Percentiles rank a stretch among this genome's conserved stretches.
These are phyloP conservation scores for Parascedosporium putredinis DNA, from an alignment of 2,329 filamentous ascomycete genomes.

Conservation along the genomic window DNA sequence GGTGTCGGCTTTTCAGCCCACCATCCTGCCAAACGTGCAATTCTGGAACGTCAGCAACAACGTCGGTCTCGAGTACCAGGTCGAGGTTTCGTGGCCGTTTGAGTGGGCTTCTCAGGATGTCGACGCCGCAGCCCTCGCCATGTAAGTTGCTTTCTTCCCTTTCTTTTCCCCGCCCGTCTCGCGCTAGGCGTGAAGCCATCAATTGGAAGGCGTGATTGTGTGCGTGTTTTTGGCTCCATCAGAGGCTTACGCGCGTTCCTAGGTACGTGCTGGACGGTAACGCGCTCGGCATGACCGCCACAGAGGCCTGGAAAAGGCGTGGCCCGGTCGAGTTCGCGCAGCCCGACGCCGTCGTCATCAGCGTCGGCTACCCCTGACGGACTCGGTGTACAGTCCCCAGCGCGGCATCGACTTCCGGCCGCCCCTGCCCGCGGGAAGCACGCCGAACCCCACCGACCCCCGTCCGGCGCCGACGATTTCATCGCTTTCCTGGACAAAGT, in stretches of 20 bases:
- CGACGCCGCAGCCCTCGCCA: conserved; percentile 14
- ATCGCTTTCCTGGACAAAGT: conserved; percentile 30
- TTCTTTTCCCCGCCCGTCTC: conserved; percentile 1
- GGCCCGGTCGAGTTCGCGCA: conserved; percentile 17
- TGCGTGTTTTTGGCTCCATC: no score
- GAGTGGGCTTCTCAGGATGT: conserved; percentile 16
- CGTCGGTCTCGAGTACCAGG: conserved; percentile 15
- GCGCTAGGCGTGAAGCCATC: no score
- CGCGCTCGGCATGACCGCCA: conserved; percentile 19
- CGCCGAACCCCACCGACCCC: conserved; percentile 17
- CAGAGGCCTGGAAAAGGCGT: conserved; percentile 21
- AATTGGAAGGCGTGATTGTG: no score
- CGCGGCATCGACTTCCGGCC: conserved; percentile 22
- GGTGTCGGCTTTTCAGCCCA: not conserved
- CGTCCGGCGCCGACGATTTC: conserved; percentile 34
- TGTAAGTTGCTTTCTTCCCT: conserved; percentile 15
- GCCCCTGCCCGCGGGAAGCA: conserved; percentile 14
- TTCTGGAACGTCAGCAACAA: not conserved
- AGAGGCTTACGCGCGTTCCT: no score
- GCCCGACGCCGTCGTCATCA: conserved; percentile 20
- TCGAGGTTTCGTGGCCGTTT: conserved; percentile 22
- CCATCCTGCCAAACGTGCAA: not conserved
- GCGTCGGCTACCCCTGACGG: conserved; percentile 21
- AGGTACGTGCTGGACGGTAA: conserved; percentile 26
- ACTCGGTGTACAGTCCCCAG: conserved; percentile 19